Base-by-base conservation (phyloP, 2,329 filamentous ascomycete genomes). In the Colletotrichum melonis region DNA sequence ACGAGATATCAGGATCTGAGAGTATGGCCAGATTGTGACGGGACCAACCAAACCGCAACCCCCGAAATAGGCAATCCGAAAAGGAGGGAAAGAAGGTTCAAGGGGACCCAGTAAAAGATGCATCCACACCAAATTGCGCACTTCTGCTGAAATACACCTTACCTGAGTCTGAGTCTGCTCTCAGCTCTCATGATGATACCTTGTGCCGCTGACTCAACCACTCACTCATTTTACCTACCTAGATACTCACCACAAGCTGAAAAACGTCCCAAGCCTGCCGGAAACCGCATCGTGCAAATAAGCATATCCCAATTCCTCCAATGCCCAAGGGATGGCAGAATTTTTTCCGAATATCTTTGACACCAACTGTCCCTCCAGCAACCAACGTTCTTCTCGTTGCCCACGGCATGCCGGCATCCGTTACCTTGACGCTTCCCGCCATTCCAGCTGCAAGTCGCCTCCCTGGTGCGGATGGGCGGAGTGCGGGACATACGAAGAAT, bases 401-500 rank as follows among this genome's bases (percentile, higher is more conserved):
- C 38, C 38, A 42, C 38, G 38, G 38, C 38, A 42, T 42, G 38
- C 38, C 38, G 16, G 38, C 16, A 42, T 42, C 38, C 38, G 38
- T 42, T 19, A 16, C 38, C 19, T 49, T 49, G 42, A 19, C 42
- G 16, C 42, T n/a, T 49, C 42, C 42, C 42, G 26, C 49, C 30
- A 65, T 56, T 65, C 52, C 49, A 56, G 22, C 68, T 67, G 38
- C 42, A 24, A 42, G 63, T 38, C 38, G 55, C 55, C 42, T 67
- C 68, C 42, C 55, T 32, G 38, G 62, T 54, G 56, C 32, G 32
- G 32, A 35, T 35, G 30, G 30, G 30, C 30, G 30, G 9, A 32
- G 9, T 11, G 32, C 62, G 54, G 46, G 46, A n/a, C 24, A 35
- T 5, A 12, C 11, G 32, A 26, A 66, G 67, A 66, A 66, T 66